These are phyloP conservation scores for Cetraspora pellucida DNA, from an alignment of 192 early-diverging fungal species.

Conservation along the genomic window DNA sequence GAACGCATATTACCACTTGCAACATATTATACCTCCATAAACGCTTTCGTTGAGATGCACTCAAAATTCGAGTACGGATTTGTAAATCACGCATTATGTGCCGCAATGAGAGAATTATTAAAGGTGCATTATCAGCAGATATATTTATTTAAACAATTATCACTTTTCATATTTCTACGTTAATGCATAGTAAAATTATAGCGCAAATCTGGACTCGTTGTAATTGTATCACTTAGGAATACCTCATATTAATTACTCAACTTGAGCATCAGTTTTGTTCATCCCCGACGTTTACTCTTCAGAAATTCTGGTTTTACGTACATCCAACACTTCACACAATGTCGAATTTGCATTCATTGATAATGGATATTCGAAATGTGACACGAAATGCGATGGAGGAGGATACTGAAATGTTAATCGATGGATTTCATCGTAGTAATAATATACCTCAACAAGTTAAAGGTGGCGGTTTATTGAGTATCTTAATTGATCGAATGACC, in stretches of 20 bases:
- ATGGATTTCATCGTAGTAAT: constrained; percentile 38
- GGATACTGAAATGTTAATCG: constrained; percentile 48
- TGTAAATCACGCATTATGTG: constrained; percentile 88
- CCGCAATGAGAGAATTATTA: constrained; percentile 72
- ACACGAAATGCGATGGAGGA: constrained; percentile 36
- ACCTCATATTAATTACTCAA: constrained; percentile 79
- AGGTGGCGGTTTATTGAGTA: constrained; percentile 78
- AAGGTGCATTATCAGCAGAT: constrained; percentile 51
- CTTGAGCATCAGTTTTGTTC: constrained; percentile 83
- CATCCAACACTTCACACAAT: constrained; percentile 71
- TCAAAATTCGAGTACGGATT: constrained; percentile 79
- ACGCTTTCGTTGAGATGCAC: constrained; percentile 76
- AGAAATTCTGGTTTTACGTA: constrained; percentile 90
- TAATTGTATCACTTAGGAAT: constrained; percentile 61
- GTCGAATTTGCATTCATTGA: constrained; percentile 50
- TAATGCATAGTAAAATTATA: too few relatives aligned
- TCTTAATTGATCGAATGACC: constrained; percentile 71
- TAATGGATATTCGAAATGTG: constrained; percentile 43
- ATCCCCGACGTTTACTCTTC: constrained; percentile 78
- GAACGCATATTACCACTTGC: constrained; percentile 80
- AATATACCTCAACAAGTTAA: constrained; percentile 61
- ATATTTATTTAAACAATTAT: too few relatives aligned
- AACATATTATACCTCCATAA: constrained; percentile 71
- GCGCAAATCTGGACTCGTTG: too few relatives aligned
- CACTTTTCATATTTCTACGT: too few relatives aligned